Percentiles rank a stretch among this genome's conserved stretches.
Conservation (phyloP, 2,329 filamentous ascomycete genomes). For the Rutstroemia sp. region DNA sequence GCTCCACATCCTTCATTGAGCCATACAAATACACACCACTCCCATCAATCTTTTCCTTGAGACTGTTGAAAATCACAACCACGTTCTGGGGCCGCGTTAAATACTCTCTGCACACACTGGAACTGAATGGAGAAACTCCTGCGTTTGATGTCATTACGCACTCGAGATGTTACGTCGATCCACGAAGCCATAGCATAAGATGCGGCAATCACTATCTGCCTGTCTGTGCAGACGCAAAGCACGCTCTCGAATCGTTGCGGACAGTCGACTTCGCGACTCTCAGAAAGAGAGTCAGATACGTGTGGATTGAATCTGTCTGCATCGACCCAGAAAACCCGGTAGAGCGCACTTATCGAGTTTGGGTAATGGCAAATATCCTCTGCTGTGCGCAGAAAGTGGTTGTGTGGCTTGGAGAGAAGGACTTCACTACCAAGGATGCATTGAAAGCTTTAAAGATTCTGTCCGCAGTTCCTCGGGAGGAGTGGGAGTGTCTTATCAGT, state of each 20-base stretch:
- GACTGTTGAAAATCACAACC: constrained; percentile 2
- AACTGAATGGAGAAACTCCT: neutral
- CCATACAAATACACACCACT: neutral
- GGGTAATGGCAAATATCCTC: constrained; percentile 11
- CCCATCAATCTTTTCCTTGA: neutral
- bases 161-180: neutral
- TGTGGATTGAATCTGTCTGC: constrained; percentile 14
- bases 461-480: neutral
- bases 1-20: neutral
- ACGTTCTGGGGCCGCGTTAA: neutral
- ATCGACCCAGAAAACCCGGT: constrained; percentile 11
- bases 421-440: constrained; percentile 1
- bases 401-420: constrained; percentile 12
- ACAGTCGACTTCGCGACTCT: neutral
- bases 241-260: neutral
- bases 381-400: constrained; percentile 7
- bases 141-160: constrained; percentile 1
- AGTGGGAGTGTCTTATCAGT: neutral
- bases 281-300: neutral
- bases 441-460: neutral
- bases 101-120: neutral
- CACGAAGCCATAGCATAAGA: neutral
- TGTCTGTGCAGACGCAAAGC: neutral
- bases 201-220: neutral
- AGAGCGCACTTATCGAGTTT: constrained; percentile 11